Evolutionary conservation across 2,329 filamentous ascomycete species (phyloP), one percentile per base, ranked within the genome.

Genomic region (Aulographum hederae): DNA sequence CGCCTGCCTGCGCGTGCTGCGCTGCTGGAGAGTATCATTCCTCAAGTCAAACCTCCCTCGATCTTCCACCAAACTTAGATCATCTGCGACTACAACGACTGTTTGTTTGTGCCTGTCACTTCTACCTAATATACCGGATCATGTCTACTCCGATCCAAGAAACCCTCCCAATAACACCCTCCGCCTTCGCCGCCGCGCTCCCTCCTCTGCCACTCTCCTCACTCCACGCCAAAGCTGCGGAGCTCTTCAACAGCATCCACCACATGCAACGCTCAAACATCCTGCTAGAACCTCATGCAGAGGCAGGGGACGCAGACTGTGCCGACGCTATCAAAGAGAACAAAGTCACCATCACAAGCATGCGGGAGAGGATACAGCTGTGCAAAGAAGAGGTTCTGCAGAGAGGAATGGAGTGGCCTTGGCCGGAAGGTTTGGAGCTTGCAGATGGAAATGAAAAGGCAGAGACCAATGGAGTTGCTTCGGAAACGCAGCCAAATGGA

Each of bases 281-380:
- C 21, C 10, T 12, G 6, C 10, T 84, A 36, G 60, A 65, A 34
- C 21, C 21, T 25, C n/a, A 8, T 8, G 75, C 76, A 20, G 82
- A 69, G 43, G 73, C 75, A 34, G 63, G 71, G 29, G 78, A 85
- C 46, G 60, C 61, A 38, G 77, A 79, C 49, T 85, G 78, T 57
- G 56, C 69, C 41, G 76, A 82, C 35, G 78, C 78, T 36, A 78
- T 84, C 46, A 50, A 56, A 34, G 78, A 85, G 53, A 84, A 84
- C 52, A 64, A 73, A 42, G 51, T 47, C 14, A 76, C 84, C 35
- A 75, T 85, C 35, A 60, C 52, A 38, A 65, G 75, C 42, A 78
- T 81, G 67, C 58, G 65, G 38, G 66, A 72, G 53, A 62, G 77
- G 48, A 65, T 82, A 38, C 58, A 57, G 33, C 50, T 81, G 31